These are phyloP conservation scores for Skeletonema costatum DNA, from an alignment of 108 stramenopile species.

Conservation along the genomic window DNA sequence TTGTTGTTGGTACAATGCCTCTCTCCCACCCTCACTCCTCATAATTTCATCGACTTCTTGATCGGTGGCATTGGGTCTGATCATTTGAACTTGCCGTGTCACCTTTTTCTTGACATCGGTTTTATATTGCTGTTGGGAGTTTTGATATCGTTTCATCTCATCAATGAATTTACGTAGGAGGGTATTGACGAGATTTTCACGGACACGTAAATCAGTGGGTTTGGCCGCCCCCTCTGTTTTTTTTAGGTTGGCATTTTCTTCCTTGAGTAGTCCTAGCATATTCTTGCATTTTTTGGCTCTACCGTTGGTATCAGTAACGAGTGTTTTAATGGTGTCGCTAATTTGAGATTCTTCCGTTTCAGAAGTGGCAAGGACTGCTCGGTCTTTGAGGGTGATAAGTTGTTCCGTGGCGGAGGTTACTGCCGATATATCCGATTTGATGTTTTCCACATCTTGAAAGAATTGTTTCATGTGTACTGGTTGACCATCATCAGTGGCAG, in stretches of 20 bases:
- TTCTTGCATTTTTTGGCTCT: slow-evolving; percentile 83
- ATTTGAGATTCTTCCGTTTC: slow-evolving; percentile 77
- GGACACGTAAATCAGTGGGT: slow-evolving; percentile 71
- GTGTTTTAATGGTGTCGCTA: slow-evolving; percentile 59
- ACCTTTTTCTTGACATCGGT: slow-evolving; percentile 95
- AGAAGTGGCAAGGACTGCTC: slow-evolving; percentile 78
- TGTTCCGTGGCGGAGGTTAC: slow-evolving; percentile 71
- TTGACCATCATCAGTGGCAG: slow-evolving; percentile 11
- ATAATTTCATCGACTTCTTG: slow-evolving; percentile 96
- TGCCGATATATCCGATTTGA: slow-evolving; percentile 79
- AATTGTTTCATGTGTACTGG: slow-evolving; percentile 82
- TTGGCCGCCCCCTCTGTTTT: slow-evolving; percentile 53
- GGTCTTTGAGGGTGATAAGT: slow-evolving; percentile 75
- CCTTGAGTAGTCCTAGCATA: slow-evolving; percentile 76
- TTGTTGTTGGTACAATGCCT: slow-evolving; percentile 78
- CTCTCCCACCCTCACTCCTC: slow-evolving; percentile 88
- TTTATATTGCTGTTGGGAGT: slow-evolving; percentile 96
- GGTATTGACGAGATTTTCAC: slow-evolving; percentile 94
- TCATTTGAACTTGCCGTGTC: slow-evolving; percentile 92
- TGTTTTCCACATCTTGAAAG: slow-evolving; percentile 81
- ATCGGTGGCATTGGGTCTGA: slow-evolving; percentile 96
- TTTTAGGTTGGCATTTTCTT: slow-evolving; percentile 80
- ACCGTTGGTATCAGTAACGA: slow-evolving; percentile 80
- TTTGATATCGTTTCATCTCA: slow-evolving; percentile 97
- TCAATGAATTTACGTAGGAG: slow-evolving; percentile 97